Evolutionary conservation across 83 land plant genomes (phyloP), one percentile per base, ranked within the genome.

Genomic region (Picea abies): DNA sequence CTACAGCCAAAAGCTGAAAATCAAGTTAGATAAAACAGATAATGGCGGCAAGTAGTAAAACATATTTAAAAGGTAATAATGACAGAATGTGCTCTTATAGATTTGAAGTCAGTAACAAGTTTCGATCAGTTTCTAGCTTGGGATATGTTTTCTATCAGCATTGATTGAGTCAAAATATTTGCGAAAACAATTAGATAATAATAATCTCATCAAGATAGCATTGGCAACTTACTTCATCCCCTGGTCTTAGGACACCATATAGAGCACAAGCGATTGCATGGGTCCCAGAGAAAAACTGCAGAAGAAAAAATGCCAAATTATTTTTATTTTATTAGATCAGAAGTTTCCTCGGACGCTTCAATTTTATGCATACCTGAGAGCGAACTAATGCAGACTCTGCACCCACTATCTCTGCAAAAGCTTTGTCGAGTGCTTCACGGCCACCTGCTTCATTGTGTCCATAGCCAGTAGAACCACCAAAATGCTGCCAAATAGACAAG

Each of bases 391-490:
- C 98, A 52, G 95, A 89, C 81, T 97, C 99, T 67, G 99, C 93
- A 25, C 96, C 94, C 81, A 93, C 86, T 80, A 97, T 91, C 81
- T 93, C 93, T 44, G 99, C 99, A 90, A 97, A 95, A 22, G 90
- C 95, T 47, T 80, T 81, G 82, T 97, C 99, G 72, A 97, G 92
- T 66, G 98, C 95, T 85, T 93, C 96, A 11, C 98, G 91, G 49
- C 99, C 99, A 70, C 99, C 98, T 37, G 95, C 92, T 83, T 97
- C 99, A 82, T 93, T 95, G 86, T 97, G 99, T 41, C 99, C 99
- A 93, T 97, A 97, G 10, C 99, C 99, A 75, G 98, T 97, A 79
- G 90, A 85, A 47, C 99, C 96, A 80, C 90, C 90, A 84, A 97
- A 97, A 81, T 95, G 96, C 99, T 97, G 85, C 61, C 69, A 69